Percentiles rank a stretch among this genome's conserved stretches.
Evolutionary conservation across 495 filamentous ascomycete species (phyloP).

Genomic region (Daldinia loculata): DNA sequence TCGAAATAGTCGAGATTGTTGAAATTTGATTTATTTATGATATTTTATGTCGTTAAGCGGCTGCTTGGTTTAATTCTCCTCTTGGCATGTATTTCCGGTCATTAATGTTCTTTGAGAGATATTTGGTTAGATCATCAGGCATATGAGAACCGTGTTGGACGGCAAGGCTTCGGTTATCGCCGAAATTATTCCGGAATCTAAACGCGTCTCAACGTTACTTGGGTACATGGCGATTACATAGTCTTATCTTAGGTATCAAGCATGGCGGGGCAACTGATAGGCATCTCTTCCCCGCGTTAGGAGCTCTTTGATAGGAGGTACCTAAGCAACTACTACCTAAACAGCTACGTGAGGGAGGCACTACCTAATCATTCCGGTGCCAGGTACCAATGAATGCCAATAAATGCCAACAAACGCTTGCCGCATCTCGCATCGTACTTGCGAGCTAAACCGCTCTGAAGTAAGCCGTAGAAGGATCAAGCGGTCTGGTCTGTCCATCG

Average conservation of each 20-base stretch:
- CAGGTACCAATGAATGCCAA: too few relatives aligned
- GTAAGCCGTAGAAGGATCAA: background rate
- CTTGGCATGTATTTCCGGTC: conserved; percentile 36
- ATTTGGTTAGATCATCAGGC: background rate
- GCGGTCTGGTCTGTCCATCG: background rate
- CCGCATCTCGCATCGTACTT: too few relatives aligned
- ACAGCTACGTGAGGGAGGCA: conserved; percentile 4
- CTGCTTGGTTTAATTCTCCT: conserved; percentile 25
- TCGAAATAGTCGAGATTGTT: background rate
- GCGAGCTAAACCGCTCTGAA: too few relatives aligned
- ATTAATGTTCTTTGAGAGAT: conserved; percentile 1
- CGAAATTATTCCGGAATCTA: background rate
- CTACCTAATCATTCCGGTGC: conserved; percentile 23
- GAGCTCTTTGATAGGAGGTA: background rate
- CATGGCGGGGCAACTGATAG: background rate
- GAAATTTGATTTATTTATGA: background rate
- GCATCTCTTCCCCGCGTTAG: background rate
- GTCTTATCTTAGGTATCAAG: conserved; percentile 1
- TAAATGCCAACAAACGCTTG: too few relatives aligned
- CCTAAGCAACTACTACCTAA: conserved; percentile 1
- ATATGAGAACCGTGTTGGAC: conserved; percentile 13
- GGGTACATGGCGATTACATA: too few relatives aligned
- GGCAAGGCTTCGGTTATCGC: background rate
- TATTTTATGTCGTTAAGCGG: background rate
- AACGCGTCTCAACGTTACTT: too few relatives aligned